These are phyloP conservation scores for Lichtheimia ornata DNA, from an alignment of 371 early-diverging fungal genomes.

Conservation along the genomic window DNA sequence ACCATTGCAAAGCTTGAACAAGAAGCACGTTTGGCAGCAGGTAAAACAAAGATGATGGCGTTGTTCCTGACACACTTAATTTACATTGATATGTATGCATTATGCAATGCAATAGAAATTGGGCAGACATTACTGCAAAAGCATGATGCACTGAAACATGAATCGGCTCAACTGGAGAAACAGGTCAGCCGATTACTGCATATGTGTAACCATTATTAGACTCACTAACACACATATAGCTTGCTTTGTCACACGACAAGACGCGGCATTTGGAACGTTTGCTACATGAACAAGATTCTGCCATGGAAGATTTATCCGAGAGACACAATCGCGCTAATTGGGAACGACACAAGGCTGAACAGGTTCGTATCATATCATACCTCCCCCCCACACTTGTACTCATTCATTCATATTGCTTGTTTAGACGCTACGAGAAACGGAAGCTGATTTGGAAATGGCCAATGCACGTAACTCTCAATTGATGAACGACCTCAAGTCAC, in stretches of 20 bases:
- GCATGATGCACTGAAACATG: neutral
- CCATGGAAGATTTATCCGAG: slow-evolving; percentile 24
- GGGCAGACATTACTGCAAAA: neutral
- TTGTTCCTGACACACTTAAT: no score
- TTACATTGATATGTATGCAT: no score
- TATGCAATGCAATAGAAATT: neutral
- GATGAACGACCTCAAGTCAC: slow-evolving; percentile 18
- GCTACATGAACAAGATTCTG: slow-evolving; percentile 25
- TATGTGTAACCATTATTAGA: neutral
- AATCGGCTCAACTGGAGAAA: neutral
- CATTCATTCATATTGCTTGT: neutral
- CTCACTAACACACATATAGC: slow-evolving; percentile 11
- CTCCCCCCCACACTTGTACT: no score
- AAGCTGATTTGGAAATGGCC: slow-evolving; percentile 32
- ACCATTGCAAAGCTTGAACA: neutral
- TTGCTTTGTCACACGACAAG: slow-evolving; percentile 26
- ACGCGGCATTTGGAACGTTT: slow-evolving; percentile 22
- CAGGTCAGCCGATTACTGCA: neutral
- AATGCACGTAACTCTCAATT: slow-evolving; percentile 29
- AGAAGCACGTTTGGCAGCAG: neutral
- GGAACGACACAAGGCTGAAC: slow-evolving; percentile 38
- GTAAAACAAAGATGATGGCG: neutral
- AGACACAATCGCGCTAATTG: slow-evolving; percentile 19
- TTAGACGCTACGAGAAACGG: slow-evolving; percentile 32
- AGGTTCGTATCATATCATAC: slow-evolving; percentile 14